Percentiles rank a stretch among this genome's conserved stretches.
Conservation (phyloP, 768 basidiomycete genomes). For the Trametes coccinea region DNA sequence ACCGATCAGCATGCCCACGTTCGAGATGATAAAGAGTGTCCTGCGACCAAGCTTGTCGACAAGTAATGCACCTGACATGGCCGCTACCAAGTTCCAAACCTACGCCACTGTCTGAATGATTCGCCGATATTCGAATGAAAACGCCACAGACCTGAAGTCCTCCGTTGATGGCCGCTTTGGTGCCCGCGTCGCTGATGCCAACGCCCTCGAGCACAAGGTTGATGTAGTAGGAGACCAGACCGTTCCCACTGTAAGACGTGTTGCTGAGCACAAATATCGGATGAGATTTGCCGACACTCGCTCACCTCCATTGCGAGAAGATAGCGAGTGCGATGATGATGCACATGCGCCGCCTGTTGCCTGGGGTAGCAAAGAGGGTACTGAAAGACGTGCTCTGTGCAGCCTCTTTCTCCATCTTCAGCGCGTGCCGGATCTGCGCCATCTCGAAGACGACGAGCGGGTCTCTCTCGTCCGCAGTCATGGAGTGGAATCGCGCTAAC, state of each 20-base stretch:
- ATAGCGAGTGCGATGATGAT: conserved; percentile 56
- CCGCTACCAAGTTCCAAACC: conserved; percentile 65
- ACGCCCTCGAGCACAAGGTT: conserved; percentile 65
- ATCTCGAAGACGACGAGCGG: conserved; percentile 53
- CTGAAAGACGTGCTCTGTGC: conserved; percentile 48
- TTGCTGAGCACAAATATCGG: no score
- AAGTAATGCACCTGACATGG: conserved; percentile 58
- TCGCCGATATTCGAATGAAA: not conserved
- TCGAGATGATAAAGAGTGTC: conserved; percentile 66
- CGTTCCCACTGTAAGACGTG: conserved; percentile 51
- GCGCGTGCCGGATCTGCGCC: conserved; percentile 70
- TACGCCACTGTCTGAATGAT: conserved; percentile 20
- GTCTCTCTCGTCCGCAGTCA: conserved; percentile 56
- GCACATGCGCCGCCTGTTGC: conserved; percentile 52
- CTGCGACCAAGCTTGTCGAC: conserved; percentile 70
- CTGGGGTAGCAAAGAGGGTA: conserved; percentile 43
- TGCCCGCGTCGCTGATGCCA: conserved; percentile 53
- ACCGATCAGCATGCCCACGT: conserved; percentile 59
- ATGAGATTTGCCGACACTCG: not conserved
- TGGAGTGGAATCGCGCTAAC: conserved; percentile 73
- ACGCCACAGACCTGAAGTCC: conserved; percentile 47
- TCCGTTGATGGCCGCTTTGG: conserved; percentile 64
- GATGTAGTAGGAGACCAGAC: conserved; percentile 74
- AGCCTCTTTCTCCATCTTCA: conserved; percentile 61
- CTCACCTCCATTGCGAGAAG: conserved; percentile 50